A percentile compares a stretch with the other conserved stretches of the same genome.
Conservation (phyloP, 1,284 basidiomycete genomes). For the Leccinum fuscescens region DNA sequence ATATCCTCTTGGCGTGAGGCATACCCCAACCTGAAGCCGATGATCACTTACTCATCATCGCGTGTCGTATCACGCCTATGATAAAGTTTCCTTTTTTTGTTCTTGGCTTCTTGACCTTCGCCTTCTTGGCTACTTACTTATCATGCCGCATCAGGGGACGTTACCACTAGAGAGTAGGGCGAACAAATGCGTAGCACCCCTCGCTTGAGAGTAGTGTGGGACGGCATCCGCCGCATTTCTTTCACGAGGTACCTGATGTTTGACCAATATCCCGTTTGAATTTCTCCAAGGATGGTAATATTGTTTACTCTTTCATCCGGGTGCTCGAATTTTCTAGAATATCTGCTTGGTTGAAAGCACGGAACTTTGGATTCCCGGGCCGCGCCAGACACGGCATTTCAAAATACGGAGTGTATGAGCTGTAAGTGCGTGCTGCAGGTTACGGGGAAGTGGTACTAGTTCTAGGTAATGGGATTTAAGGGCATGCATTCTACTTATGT, state of each 20-base stretch:
- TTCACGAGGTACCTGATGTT: constrained; percentile 11
- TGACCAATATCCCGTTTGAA: constrained; percentile 7
- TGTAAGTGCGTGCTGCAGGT: neutral
- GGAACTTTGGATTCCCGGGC: neutral
- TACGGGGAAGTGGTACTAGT: neutral
- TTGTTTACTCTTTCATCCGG: neutral
- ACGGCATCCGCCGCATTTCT: constrained; percentile 5
- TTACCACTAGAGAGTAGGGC: constrained; percentile 11
- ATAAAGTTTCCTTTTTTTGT: constrained; percentile 8
- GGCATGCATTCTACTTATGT: neutral
- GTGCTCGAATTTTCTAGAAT: constrained; percentile 5
- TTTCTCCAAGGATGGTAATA: constrained; percentile 5
- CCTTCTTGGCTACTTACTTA: constrained; percentile 16
- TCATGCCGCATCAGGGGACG: constrained; percentile 7
- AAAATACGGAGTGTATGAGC: neutral
- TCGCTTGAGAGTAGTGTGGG: constrained; percentile 6
- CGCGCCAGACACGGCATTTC: neutral
- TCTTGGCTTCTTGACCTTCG: neutral
- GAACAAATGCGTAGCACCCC: constrained; percentile 4
- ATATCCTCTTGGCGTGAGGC: neutral
- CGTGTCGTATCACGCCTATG: constrained; percentile 1
- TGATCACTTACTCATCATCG: constrained; percentile 1
- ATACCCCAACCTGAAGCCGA: constrained; percentile 10
- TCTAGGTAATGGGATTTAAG: neutral
- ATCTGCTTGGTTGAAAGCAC: neutral